A percentile compares a stretch with the other conserved stretches of the same genome.
These are phyloP conservation scores for Fraxinus albicans DNA, from an alignment of 305 asterid genomes.

Conservation along the genomic window DNA sequence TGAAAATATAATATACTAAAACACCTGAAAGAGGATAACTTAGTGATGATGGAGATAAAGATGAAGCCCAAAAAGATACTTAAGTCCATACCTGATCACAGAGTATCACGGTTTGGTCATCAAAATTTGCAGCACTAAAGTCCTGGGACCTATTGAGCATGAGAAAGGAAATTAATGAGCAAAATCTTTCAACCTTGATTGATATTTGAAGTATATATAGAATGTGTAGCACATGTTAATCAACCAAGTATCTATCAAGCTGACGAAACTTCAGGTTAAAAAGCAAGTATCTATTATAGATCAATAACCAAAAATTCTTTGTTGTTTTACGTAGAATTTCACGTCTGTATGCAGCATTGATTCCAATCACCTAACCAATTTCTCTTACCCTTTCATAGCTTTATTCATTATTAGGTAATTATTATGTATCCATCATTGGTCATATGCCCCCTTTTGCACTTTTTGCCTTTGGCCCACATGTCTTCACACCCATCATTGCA, in stretches of 20 bases:
- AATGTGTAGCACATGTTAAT: neutral
- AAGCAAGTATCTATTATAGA: neutral
- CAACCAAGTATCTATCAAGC: neutral
- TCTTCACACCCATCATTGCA: neutral
- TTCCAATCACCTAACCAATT: constrained; percentile 1
- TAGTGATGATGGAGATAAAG: neutral
- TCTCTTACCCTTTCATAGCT: neutral
- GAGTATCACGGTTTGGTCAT: constrained; percentile 87
- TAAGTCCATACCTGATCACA: constrained; percentile 71
- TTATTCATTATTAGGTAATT: neutral
- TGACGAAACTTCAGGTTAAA: neutral
- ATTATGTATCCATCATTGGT: neutral
- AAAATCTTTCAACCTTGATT: constrained; percentile 2
- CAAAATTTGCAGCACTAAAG: constrained; percentile 87
- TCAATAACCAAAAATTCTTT: neutral
- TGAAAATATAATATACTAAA: neutral
- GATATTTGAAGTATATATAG: neutral
- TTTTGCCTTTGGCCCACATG: constrained; percentile 1
- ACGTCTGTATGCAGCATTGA: neutral
- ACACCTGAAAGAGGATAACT: constrained; percentile 6
- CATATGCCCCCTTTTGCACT: neutral
- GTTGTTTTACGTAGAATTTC: neutral
- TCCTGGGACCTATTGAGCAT: constrained; percentile 65
- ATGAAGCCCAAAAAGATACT: constrained; percentile 2
- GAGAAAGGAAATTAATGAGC: constrained; percentile 23